Conservation (phyloP, 169 alveolate species). For the Babesia bigemina region DNA sequence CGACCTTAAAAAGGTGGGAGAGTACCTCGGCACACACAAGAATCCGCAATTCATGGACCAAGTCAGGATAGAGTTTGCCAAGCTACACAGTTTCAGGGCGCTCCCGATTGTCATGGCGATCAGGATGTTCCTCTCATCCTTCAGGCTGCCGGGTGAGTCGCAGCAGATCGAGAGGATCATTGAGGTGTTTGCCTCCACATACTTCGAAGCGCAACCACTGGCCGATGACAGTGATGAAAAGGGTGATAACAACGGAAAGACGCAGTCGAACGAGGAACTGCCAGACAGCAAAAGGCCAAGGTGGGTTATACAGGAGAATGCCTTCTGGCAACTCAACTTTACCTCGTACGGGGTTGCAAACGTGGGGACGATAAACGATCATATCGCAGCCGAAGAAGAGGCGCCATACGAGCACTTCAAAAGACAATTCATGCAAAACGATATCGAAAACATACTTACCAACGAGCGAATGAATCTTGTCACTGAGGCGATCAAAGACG, state of each 20-base stretch:
- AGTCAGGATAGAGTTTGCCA: conserved; percentile 77
- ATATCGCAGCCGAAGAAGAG: conserved; percentile 39
- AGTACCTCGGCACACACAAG: conserved; percentile 76
- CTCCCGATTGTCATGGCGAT: conserved; percentile 85
- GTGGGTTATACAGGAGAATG: conserved; percentile 67
- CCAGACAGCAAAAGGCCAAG: conserved; percentile 57
- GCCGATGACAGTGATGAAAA: conserved; percentile 26
- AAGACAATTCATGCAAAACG: conserved; percentile 31
- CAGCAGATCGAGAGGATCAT: conserved; percentile 90
- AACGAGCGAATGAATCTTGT: conserved; percentile 8
- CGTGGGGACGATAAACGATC: conserved; percentile 37
- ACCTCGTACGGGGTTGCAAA: conserved; percentile 28
- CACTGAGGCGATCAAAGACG: conserved; percentile 20
- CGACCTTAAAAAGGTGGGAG: conserved; percentile 78
- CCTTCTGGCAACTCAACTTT: conserved; percentile 40
- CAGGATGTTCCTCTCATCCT: conserved; percentile 80
- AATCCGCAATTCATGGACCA: conserved; percentile 68
- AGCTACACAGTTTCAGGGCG: conserved; percentile 78
- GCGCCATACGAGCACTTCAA: conserved; percentile 19
- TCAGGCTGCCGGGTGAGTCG: conserved; percentile 90
- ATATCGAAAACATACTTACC: conserved; percentile 21
- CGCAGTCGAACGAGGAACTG: conserved; percentile 5
- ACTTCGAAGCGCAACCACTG: conserved; percentile 73
- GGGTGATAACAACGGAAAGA: conserved; percentile 3
- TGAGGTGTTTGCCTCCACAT: conserved; percentile 83